Evolutionary conservation across 2,329 filamentous ascomycete species (phyloP).

Genomic region (Claviceps citrina): DNA sequence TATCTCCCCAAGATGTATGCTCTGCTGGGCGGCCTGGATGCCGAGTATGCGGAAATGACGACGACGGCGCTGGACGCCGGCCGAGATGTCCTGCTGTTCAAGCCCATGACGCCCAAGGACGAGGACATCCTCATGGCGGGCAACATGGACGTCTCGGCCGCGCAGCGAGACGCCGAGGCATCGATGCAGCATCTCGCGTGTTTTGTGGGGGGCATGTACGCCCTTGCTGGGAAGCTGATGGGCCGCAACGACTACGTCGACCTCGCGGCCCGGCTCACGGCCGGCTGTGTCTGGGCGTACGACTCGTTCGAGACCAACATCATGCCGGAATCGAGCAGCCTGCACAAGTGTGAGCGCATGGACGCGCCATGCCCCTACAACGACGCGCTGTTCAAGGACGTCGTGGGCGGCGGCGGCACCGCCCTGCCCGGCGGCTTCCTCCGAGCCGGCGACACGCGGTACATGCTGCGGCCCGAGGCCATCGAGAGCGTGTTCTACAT

Average conservation of each 20-base stretch:
- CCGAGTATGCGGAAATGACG: constrained; percentile 51
- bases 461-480: constrained; percentile 33
- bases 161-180: constrained; percentile 15
- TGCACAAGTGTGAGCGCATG: constrained; percentile 22
- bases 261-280: constrained; percentile 31
- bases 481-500: constrained; percentile 37
- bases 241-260: constrained; percentile 29
- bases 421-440: constrained; percentile 41
- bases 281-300: constrained; percentile 41
- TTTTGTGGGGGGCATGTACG: constrained; percentile 57
- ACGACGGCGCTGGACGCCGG: constrained; percentile 44
- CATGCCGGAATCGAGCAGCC: constrained; percentile 35
- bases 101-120: constrained; percentile 46
- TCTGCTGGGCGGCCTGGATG: constrained; percentile 49
- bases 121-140: constrained; percentile 46
- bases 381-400: constrained; percentile 11
- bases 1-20: constrained; percentile 44
- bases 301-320: constrained; percentile 32
- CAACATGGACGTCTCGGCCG: constrained; percentile 17
- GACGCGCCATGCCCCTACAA: constrained; percentile 22
- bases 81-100: constrained; percentile 48
- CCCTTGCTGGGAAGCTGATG: constrained; percentile 48
- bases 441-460: constrained; percentile 29
- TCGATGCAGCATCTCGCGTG: constrained; percentile 48
- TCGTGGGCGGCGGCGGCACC: constrained; percentile 8